Conservation (phyloP, 352 stramenopile species). For the Pythium utonaiense region DNA sequence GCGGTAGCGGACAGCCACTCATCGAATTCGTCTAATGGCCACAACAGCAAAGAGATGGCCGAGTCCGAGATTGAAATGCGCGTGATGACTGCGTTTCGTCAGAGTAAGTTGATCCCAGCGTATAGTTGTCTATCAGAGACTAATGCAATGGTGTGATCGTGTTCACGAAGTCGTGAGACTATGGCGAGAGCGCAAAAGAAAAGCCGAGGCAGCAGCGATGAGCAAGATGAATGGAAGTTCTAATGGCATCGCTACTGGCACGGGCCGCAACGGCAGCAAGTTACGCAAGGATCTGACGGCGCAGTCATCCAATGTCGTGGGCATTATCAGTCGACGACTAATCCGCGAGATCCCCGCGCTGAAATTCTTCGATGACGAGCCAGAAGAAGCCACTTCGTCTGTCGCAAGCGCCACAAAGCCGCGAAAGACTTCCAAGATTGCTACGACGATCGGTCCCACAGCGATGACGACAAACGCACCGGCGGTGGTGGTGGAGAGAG, state of each 20-base stretch:
- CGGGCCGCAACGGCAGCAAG: conserved; percentile 35
- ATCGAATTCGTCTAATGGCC: not conserved
- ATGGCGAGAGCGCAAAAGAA: conserved; percentile 55
- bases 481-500: not conserved
- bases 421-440: not conserved
- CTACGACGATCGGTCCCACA: not conserved
- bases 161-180: conserved; percentile 69
- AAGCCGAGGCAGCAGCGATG: conserved; percentile 42
- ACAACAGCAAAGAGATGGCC: conserved; percentile 10
- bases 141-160: not conserved
- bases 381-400: not conserved
- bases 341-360: conserved; percentile 70
- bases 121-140: too few species aligned
- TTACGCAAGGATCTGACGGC: conserved; percentile 48
- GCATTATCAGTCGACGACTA: conserved; percentile 69
- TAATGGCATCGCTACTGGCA: conserved; percentile 14
- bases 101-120: conserved; percentile 35
- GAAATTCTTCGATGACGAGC: conserved; percentile 72
- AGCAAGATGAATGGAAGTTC: conserved; percentile 45
- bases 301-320: conserved; percentile 64
- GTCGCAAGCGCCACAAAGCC: not conserved
- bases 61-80: conserved; percentile 31
- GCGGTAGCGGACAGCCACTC: not conserved
- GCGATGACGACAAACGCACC: conserved; percentile 4
- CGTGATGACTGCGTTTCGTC: conserved; percentile 51